Base-by-base conservation (phyloP, 768 basidiomycete genomes). In the Boletus eberwhitei region DNA sequence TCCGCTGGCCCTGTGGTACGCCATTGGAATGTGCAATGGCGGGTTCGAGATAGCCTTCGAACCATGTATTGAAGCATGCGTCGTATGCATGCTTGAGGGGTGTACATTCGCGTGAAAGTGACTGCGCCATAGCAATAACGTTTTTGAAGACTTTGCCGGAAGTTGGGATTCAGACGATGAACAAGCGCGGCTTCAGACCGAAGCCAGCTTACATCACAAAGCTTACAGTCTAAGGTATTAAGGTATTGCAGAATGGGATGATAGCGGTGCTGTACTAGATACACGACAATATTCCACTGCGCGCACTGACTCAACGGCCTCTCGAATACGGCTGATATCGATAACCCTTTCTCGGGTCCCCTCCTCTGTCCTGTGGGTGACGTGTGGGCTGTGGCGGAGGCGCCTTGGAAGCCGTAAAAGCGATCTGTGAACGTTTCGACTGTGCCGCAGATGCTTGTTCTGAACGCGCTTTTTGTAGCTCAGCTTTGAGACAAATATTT, bases 61-160 rank as follows among this genome's bases (percentile, higher is more conserved):
- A 94, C 96, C 95, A 98, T 8, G 88, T 83, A 64, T 97, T 97
- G 76, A 98, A 98, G 77, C 95, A 98, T 0, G 89, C 77, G 71
- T 98, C 95, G 68, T 97, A 98, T 52, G 83, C 74, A 49, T 84
- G 83, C 71, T 98, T 98, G 54, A 96, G 79, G 0, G 90, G 87
- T 6, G 95, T 97, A 73, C 96, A 98, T 75, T 85, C 81, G 9
- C 83, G 75, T 1, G 88, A 83, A 22, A 98, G 81, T 53, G 92
- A 94, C 57, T 85, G 79, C 0, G 91, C 85, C 90, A 93, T 90
- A 19, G 13, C 22, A 13, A 21, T 12, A 37, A 19, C 17, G 47
- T 37, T 24, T 12, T 14, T 12, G n/a, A 19, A n/a, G n/a, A n/a
- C n/a, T n/a, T 36, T 34, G 34, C 17, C 31, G n/a, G 8, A 29